A percentile compares a stretch with the other conserved stretches of the same genome.
These are phyloP conservation scores for Sphaerulina musiva DNA, from an alignment of 2,329 filamentous ascomycete genomes.

Conservation along the genomic window DNA sequence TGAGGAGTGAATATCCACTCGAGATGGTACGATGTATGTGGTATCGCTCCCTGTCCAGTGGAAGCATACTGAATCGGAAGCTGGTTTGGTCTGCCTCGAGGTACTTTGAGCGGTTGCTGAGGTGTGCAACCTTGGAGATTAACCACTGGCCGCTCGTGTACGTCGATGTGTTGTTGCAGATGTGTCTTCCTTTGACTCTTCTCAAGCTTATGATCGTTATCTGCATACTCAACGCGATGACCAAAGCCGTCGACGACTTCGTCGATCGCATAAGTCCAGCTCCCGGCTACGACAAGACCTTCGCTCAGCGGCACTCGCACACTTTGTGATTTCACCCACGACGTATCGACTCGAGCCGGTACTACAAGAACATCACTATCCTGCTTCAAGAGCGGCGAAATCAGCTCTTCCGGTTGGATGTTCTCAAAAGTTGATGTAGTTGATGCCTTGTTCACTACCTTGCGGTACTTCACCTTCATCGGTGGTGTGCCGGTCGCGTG, in stretches of 20 bases:
- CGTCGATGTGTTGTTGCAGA: conserved; percentile 69
- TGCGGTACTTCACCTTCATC: conserved; percentile 85
- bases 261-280: conserved; percentile 85
- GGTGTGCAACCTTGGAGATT: conserved; percentile 69
- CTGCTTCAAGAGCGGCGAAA: conserved; percentile 65
- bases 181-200: conserved; percentile 41
- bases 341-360: conserved; percentile 57
- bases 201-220: conserved; percentile 60
- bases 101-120: conserved; percentile 73
- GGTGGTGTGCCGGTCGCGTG: conserved; percentile 85
- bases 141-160: conserved; percentile 77
- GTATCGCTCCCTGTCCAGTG: conserved; percentile 50
- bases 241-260: conserved; percentile 88
- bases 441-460: conserved; percentile 75
- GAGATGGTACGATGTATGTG: conserved; percentile 63
- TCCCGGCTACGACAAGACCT: conserved; percentile 69
- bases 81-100: conserved; percentile 60
- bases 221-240: conserved; percentile 71
- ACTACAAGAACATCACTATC: conserved; percentile 48
- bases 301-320: conserved; percentile 84
- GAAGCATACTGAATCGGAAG: conserved; percentile 68
- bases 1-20: conserved; percentile 77
- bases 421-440: conserved; percentile 86
- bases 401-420: conserved; percentile 79
- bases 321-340: conserved; percentile 71